A percentile compares a stretch with the other conserved stretches of the same genome.
Conservation (phyloP, 441 rosid species). For the Aleurites moluccanus region DNA sequence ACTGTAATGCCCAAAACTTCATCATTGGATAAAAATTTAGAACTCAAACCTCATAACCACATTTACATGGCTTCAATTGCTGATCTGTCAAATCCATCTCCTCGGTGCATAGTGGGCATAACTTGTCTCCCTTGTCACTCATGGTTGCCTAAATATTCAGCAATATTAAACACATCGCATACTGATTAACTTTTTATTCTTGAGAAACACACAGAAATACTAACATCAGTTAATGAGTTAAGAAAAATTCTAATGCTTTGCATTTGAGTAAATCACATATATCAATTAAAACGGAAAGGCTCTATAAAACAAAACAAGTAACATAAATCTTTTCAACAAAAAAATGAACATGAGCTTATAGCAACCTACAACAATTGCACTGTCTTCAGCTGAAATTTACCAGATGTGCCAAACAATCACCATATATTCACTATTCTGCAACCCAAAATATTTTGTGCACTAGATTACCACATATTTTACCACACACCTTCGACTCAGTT, state of each 20-base stretch:
- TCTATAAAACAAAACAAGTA: neutral
- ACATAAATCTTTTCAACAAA: neutral
- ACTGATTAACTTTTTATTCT: neutral
- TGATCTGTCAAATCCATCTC: conserved; percentile 97
- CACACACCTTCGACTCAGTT: neutral
- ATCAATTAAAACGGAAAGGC: neutral
- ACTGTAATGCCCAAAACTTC: neutral
- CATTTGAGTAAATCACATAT: neutral
- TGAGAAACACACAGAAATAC: neutral
- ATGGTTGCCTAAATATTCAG: conserved; percentile 45
- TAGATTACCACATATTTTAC: neutral
- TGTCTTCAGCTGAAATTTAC: neutral
- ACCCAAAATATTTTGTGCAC: neutral
- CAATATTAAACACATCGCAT: neutral
- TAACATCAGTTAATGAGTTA: neutral
- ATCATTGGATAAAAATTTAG: conserved; percentile 19
- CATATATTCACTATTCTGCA: neutral
- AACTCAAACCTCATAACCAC: conserved; percentile 76
- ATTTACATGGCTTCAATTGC: conserved; percentile 92
- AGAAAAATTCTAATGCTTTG: neutral
- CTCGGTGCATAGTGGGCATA: conserved; percentile 87
- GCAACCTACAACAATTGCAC: neutral
- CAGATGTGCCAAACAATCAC: neutral
- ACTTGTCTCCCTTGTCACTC: conserved; percentile 81
- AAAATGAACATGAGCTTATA: neutral